Percentiles rank a stretch among this genome's conserved stretches.
These are phyloP conservation scores for Centrapalus pauciflorus DNA, from an alignment of 129 eudicot genomes.

Conservation along the genomic window DNA sequence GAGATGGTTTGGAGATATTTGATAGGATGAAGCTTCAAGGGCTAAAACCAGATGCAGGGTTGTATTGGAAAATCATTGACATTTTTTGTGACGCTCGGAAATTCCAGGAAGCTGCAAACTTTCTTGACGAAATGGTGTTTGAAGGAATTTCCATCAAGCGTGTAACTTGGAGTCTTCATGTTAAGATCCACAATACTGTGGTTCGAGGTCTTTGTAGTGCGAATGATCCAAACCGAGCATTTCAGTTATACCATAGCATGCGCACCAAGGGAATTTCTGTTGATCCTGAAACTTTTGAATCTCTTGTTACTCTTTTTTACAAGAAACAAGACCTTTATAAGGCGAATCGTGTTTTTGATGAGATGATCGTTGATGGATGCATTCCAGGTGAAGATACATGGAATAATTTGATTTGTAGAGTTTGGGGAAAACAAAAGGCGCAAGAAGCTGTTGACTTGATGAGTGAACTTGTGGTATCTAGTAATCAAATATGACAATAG, in stretches of 20 bases:
- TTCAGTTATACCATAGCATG: conserved; percentile 56
- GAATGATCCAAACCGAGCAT: conserved; percentile 45
- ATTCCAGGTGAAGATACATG: conserved; percentile 55
- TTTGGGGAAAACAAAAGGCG: conserved; percentile 46
- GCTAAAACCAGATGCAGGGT: conserved; percentile 76
- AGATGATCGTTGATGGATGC: conserved; percentile 78
- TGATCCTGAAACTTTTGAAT: conserved; percentile 48
- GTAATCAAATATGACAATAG: background rate
- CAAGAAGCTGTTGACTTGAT: conserved; percentile 41
- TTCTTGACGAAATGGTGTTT: conserved; percentile 84
- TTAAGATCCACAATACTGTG: conserved; percentile 57
- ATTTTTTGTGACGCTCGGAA: conserved; percentile 48
- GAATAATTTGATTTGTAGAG: conserved; percentile 45
- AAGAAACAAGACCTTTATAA: conserved; percentile 54
- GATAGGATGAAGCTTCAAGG: conserved; percentile 92
- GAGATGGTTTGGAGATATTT: conserved; percentile 55
- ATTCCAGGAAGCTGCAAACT: conserved; percentile 77
- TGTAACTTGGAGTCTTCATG: conserved; percentile 74
- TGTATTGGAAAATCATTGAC: conserved; percentile 64
- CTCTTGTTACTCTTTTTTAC: conserved; percentile 41
- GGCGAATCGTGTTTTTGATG: conserved; percentile 50
- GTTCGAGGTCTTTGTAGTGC: conserved; percentile 59
- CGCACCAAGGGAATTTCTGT: conserved; percentile 67
- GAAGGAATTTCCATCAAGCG: conserved; percentile 57
- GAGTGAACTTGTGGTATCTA: conserved; percentile 20